phyloP scores from a whole-genome alignment of 495 filamentous ascomycete species.

The Clavariopsis aquatica region DNA sequence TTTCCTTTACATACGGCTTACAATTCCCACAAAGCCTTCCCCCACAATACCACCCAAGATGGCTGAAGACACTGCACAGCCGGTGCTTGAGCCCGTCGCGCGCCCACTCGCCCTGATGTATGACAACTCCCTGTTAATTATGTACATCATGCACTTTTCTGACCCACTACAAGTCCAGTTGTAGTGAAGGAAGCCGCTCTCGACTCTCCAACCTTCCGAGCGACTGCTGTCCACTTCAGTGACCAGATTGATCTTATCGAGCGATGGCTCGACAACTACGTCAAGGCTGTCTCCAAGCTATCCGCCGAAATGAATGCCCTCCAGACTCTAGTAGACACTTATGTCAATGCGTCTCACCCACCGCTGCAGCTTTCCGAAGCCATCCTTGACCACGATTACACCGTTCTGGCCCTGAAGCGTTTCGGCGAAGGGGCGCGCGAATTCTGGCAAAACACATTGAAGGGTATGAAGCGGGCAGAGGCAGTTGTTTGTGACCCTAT shows the following conservation, averaged over 20 bases:
- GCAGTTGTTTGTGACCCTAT: slow-evolving; percentile 77
- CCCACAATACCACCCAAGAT: slow-evolving; percentile 14
- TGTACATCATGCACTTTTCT: background rate
- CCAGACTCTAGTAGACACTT: slow-evolving; percentile 69
- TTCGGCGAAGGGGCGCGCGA: slow-evolving; percentile 83
- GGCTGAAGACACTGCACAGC: slow-evolving; percentile 27
- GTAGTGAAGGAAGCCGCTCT: slow-evolving; percentile 89
- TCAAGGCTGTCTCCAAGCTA: slow-evolving; percentile 75
- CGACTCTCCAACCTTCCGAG: slow-evolving; percentile 93
- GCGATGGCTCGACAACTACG: slow-evolving; percentile 87
- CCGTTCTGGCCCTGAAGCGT: slow-evolving; percentile 77
- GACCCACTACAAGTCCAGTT: slow-evolving; percentile 63
- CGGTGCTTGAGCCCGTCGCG: slow-evolving; percentile 26
- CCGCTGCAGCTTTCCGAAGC: slow-evolving; percentile 73
- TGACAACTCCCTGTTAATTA: background rate
- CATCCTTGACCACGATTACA: slow-evolving; percentile 92
- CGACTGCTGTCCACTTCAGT: slow-evolving; percentile 80
- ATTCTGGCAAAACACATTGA: slow-evolving; percentile 77
- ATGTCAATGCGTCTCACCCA: slow-evolving; percentile 69
- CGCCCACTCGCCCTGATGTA: slow-evolving; percentile 40
- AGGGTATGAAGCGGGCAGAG: slow-evolving; percentile 72
- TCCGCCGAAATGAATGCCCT: slow-evolving; percentile 69
- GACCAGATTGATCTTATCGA: slow-evolving; percentile 92
- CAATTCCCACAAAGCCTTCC: background rate
- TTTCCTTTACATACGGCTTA: background rate